These are phyloP conservation scores for Aquilaria agallochum DNA, from an alignment of 441 rosid species.

Conservation along the genomic window DNA sequence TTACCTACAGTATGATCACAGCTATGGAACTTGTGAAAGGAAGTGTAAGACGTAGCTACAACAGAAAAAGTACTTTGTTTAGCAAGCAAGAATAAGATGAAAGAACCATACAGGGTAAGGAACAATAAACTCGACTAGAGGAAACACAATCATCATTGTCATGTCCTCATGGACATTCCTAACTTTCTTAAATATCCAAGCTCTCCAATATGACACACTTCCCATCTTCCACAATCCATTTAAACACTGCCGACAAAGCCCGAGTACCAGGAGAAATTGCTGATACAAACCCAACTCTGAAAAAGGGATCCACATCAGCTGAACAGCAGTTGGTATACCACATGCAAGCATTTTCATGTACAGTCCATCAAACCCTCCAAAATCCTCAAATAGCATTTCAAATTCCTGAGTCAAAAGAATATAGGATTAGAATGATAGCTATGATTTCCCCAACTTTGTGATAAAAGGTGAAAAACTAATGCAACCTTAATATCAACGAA, in stretches of 20 bases:
- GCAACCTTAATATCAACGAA: slow-evolving; percentile 76
- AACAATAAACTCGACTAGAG: slow-evolving; percentile 56
- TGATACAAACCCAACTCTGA: slow-evolving; percentile 76
- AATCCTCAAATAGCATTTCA: slow-evolving; percentile 80
- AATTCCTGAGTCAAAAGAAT: slow-evolving; percentile 59
- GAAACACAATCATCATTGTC: slow-evolving; percentile 62
- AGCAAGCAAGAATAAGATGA: slow-evolving; percentile 13
- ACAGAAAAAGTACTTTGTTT: not conserved
- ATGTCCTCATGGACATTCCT: slow-evolving; percentile 70
- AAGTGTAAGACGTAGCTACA: slow-evolving; percentile 5
- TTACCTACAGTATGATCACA: slow-evolving; percentile 43
- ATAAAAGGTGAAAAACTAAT: slow-evolving; percentile 14
- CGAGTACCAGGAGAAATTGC: slow-evolving; percentile 60
- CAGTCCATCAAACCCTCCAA: slow-evolving; percentile 94
- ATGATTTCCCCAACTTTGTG: slow-evolving; percentile 6
- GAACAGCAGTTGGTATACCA: slow-evolving; percentile 79
- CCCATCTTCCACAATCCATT: slow-evolving; percentile 52
- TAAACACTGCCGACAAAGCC: slow-evolving; percentile 48
- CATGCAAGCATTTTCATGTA: slow-evolving; percentile 92
- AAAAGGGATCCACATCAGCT: slow-evolving; percentile 91
- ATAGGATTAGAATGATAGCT: slow-evolving; percentile 24
- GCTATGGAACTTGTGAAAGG: slow-evolving; percentile 11
- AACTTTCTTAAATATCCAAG: slow-evolving; percentile 43
- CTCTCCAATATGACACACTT: slow-evolving; percentile 41
- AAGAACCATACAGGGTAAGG: slow-evolving; percentile 70